A percentile compares a stretch with the other conserved stretches of the same genome.
Evolutionary conservation across 345 rosid genomes (phyloP).

Genomic region (Euphorbia lathyris): DNA sequence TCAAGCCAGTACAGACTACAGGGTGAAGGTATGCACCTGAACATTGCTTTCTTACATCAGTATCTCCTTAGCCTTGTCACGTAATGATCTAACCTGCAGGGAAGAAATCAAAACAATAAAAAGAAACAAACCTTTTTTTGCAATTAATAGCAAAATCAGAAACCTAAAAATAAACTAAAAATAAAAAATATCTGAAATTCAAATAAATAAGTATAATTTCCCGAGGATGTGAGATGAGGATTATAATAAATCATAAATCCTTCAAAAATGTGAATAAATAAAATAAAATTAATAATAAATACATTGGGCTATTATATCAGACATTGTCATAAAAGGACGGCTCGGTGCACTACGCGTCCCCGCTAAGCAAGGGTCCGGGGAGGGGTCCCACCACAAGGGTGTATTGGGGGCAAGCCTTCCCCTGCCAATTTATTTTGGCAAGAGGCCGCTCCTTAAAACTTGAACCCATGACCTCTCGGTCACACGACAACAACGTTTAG

Average conservation of each 20-base stretch:
- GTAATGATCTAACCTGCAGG: slow-evolving; percentile 71
- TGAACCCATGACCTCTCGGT: no score
- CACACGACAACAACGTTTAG: no score
- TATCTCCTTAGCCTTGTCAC: slow-evolving; percentile 98
- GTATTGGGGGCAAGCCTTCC: no score
- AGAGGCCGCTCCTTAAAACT: no score
- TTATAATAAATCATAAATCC: not conserved
- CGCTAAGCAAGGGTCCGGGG: no score
- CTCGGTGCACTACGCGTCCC: no score
- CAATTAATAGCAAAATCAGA: not conserved
- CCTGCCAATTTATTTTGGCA: no score
- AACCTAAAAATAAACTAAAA: not conserved
- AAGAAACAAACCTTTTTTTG: not conserved
- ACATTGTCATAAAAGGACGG: no score
- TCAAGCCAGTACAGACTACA: not conserved
- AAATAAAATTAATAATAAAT: no score
- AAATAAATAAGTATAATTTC: not conserved
- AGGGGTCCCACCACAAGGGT: no score
- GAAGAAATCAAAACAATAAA: not conserved
- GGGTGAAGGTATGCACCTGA: slow-evolving; percentile 48
- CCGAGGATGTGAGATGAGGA: not conserved
- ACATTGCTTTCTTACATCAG: slow-evolving; percentile 98
- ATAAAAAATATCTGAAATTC: not conserved
- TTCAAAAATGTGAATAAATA: not conserved
- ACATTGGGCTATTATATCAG: no score